Conservation (phyloP, 768 basidiomycete species). For the Mycena crocata region DNA sequence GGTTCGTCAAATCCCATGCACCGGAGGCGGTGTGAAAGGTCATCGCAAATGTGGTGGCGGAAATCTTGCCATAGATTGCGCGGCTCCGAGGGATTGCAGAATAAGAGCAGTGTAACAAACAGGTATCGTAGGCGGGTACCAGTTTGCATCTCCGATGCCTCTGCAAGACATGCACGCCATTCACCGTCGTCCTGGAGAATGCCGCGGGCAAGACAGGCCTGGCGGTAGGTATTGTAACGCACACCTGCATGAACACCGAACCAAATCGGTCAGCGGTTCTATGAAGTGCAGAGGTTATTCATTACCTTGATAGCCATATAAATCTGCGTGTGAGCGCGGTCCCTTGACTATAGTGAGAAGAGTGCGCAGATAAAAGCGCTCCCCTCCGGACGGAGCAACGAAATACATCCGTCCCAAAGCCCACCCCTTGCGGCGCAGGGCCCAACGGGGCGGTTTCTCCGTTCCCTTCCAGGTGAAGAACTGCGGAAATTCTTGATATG, state of each 20-base stretch:
- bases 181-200: not conserved
- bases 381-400: not conserved
- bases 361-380: not conserved
- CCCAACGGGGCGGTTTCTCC: not conserved
- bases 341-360: not conserved
- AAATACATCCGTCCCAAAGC: not conserved
- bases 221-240: not conserved
- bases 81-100: not conserved
- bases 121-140: not conserved
- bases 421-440: not conserved
- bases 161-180: not conserved
- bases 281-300: too few relatives aligned
- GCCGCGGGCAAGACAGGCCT: not conserved
- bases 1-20: not conserved
- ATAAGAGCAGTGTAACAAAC: not conserved
- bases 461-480: not conserved
- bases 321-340: not conserved
- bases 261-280: too few relatives aligned
- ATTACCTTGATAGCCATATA: too few relatives aligned
- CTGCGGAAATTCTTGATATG: not conserved
- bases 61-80: not conserved
- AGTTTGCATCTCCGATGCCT: not conserved
- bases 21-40: not conserved
- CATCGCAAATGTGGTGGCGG: not conserved
- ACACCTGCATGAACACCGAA: not conserved